A percentile compares a stretch with the other conserved stretches of the same genome.
Conservation (phyloP, 495 filamentous ascomycete genomes). For the Aspergillus egyptiacus region DNA sequence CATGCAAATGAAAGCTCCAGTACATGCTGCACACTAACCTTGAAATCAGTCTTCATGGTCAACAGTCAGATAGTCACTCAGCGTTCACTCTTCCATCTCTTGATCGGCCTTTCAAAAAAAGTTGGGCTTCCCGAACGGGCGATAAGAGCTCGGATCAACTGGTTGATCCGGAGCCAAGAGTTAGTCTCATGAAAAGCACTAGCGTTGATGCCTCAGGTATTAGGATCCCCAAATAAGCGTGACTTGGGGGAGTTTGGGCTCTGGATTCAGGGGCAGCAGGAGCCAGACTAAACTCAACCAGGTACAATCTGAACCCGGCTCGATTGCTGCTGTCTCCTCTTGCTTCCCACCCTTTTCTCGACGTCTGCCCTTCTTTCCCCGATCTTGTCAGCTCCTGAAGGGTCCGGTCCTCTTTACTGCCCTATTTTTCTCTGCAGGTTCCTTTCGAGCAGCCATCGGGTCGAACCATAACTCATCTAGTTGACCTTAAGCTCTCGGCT, state of each 20-base stretch:
- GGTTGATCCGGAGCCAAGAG: conserved; percentile 22
- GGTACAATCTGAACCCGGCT: conserved; percentile 13
- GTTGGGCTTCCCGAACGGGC: conserved; percentile 18
- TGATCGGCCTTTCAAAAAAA: conserved; percentile 13
- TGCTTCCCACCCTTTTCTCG: conserved; percentile 8
- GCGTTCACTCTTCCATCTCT: neutral
- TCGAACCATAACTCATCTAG: conserved; percentile 16
- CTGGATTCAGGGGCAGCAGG: conserved; percentile 25
- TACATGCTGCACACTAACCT: conserved; percentile 46
- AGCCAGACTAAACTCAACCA: conserved; percentile 16
- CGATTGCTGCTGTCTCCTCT: conserved; percentile 7
- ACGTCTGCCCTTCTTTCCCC: conserved; percentile 4
- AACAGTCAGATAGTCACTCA: conserved; percentile 18
- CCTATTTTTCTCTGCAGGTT: neutral
- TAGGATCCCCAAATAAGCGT: conserved; percentile 2
- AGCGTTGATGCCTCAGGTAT: conserved; percentile 12
- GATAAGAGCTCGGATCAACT: conserved; percentile 23
- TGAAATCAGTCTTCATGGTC: conserved; percentile 94
- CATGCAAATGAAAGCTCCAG: neutral
- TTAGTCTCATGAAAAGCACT: conserved; percentile 17
- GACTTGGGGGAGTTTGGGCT: conserved; percentile 6
- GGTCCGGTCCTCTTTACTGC: conserved; percentile 8
- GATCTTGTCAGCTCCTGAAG: conserved; percentile 21
- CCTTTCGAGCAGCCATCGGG: conserved; percentile 5
- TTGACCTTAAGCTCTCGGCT: conserved; percentile 13